A percentile compares a stretch with the other conserved stretches of the same genome.
phyloP scores from a whole-genome alignment of 306 rosid species.

The Neltuma alba region DNA sequence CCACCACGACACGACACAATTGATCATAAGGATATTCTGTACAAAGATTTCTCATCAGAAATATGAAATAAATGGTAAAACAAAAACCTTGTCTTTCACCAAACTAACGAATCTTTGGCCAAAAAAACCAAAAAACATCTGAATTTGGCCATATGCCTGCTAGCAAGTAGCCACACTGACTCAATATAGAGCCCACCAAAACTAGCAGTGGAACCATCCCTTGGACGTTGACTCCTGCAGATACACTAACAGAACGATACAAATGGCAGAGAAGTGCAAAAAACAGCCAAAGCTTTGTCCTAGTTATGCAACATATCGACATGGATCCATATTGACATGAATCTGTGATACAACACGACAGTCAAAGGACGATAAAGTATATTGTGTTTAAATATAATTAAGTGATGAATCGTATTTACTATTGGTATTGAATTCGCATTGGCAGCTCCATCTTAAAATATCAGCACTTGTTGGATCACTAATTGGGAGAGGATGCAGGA shows the following conservation, averaged over 20 bases:
- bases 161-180: constrained; percentile 11
- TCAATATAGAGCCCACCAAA: constrained; percentile 21
- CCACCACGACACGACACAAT: no score
- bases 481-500: constrained; percentile 48
- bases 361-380: background rate
- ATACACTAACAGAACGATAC: constrained; percentile 26
- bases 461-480: constrained; percentile 8
- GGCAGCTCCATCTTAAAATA: background rate
- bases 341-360: background rate
- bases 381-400: background rate
- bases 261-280: constrained; percentile 23
- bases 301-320: constrained; percentile 16
- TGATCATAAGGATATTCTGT: background rate
- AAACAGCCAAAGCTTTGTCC: constrained; percentile 35
- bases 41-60: constrained; percentile 32
- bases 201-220: constrained; percentile 31
- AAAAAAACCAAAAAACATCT: background rate
- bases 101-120: no score
- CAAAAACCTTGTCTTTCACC: constrained; percentile 15
- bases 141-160: constrained; percentile 27
- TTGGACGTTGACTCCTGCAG: constrained; percentile 21
- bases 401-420: background rate
- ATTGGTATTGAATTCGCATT: no score
- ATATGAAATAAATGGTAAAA: background rate
- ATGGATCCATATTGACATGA: no score